These are phyloP conservation scores for Oryza brachyantha DNA, from an alignment of 176 grass and related monocot species.

Conservation along the genomic window DNA sequence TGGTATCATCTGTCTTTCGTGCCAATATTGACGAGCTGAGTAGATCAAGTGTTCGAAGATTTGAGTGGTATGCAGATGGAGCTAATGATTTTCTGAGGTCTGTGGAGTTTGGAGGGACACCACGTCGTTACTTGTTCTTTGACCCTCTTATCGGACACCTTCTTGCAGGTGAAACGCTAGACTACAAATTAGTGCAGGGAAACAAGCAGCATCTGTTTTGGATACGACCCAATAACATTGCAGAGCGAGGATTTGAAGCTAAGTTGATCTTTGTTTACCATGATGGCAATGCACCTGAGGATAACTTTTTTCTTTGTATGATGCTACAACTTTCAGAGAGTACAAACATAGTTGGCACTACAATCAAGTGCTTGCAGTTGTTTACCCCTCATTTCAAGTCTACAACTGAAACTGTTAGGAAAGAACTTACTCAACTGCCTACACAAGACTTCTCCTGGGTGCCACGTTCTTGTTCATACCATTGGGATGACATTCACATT, in stretches of 20 bases:
- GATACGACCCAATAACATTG: background rate
- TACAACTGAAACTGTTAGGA: background rate
- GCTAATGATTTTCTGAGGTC: background rate
- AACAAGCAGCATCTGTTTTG: background rate
- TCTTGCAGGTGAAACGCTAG: background rate
- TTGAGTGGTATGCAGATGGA: background rate
- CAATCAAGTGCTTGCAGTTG: background rate
- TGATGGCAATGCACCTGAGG: background rate
- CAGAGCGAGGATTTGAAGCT: background rate
- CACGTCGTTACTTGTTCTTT: background rate
- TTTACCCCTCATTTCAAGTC: background rate
- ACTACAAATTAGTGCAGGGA: background rate
- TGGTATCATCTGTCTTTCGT: background rate
- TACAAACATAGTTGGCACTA: background rate
- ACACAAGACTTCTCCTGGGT: background rate
- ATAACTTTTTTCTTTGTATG: background rate
- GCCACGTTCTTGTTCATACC: background rate
- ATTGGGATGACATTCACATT: background rate
- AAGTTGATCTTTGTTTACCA: background rate
- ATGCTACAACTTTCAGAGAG: background rate
- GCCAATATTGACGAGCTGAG: too few relatives aligned
- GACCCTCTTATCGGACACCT: background rate
- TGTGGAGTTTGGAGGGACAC: constrained; percentile 9
- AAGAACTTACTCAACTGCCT: background rate
- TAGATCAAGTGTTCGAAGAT: background rate